Evolutionary conservation across 352 stramenopile species (phyloP).

Genomic region (Pythium aristosporum): DNA sequence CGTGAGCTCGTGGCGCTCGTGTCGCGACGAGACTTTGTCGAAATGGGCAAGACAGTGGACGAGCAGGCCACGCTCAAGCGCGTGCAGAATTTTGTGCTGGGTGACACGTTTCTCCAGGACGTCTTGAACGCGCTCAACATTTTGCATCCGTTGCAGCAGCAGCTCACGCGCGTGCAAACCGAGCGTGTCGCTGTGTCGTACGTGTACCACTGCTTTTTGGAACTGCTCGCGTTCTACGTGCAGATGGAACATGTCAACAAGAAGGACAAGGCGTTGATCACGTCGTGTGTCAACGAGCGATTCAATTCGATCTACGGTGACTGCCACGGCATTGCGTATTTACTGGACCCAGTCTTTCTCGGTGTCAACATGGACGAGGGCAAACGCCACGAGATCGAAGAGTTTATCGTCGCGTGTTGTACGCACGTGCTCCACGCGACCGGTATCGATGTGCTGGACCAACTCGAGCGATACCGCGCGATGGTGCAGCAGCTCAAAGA

Average conservation of each 20-base stretch:
- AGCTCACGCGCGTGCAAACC: slow-evolving; percentile 47
- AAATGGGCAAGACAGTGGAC: slow-evolving; percentile 28
- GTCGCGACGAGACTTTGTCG: slow-evolving; percentile 59
- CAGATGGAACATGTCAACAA: slow-evolving; percentile 65
- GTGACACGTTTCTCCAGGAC: slow-evolving; percentile 60
- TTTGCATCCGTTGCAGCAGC: slow-evolving; percentile 52
- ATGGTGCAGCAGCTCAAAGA: slow-evolving; percentile 55
- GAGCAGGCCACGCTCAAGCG: slow-evolving; percentile 51
- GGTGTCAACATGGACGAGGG: slow-evolving; percentile 45
- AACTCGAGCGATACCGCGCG: slow-evolving; percentile 49
- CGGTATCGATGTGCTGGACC: slow-evolving; percentile 43
- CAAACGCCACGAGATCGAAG: slow-evolving; percentile 46
- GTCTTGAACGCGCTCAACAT: slow-evolving; percentile 55
- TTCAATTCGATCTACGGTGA: slow-evolving; percentile 67
- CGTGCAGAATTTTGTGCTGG: slow-evolving; percentile 66
- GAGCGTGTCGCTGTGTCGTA: slow-evolving; percentile 48
- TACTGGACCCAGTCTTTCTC: slow-evolving; percentile 58
- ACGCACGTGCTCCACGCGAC: slow-evolving; percentile 26
- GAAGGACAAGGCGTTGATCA: slow-evolving; percentile 74
- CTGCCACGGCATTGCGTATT: slow-evolving; percentile 56
- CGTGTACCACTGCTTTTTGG: slow-evolving; percentile 47
- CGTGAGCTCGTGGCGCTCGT: slow-evolving; percentile 52
- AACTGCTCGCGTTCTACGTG: slow-evolving; percentile 46
- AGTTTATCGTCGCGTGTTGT: slow-evolving; percentile 51
- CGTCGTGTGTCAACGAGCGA: slow-evolving; percentile 59